A percentile compares a stretch with the other conserved stretches of the same genome.
Evolutionary conservation across 176 grass and related monocot genomes (phyloP).

Genomic region (Aegilops speltoides): DNA sequence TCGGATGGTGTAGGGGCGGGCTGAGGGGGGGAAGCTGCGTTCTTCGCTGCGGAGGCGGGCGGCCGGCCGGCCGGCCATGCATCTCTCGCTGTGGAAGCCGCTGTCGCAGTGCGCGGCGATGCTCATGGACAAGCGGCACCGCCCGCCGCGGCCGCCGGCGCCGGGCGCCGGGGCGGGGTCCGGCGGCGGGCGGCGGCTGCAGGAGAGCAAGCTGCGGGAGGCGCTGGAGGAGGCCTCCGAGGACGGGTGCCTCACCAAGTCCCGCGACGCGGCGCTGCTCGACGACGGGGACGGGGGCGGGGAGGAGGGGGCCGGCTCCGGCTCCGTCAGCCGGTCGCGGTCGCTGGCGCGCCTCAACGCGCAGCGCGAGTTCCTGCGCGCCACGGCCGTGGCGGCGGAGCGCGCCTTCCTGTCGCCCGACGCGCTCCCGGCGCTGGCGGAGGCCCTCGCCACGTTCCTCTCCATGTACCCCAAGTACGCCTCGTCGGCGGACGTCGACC

Average conservation of each 20-base stretch:
- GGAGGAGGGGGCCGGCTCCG: slow-evolving; percentile 34
- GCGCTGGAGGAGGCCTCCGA: slow-evolving; percentile 96
- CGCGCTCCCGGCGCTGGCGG: slow-evolving; percentile 56
- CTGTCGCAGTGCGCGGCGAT: slow-evolving; percentile 90
- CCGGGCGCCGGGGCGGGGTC: slow-evolving; percentile 31
- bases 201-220: slow-evolving; percentile 93
- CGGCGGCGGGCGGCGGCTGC: slow-evolving; percentile 57
- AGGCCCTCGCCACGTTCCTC: slow-evolving; percentile 81
- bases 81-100: slow-evolving; percentile 97
- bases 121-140: slow-evolving; percentile 76
- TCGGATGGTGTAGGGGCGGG: slow-evolving; percentile 44
- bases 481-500: slow-evolving; percentile 69
- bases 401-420: slow-evolving; percentile 60
- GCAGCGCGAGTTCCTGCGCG: slow-evolving; percentile 88
- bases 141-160: slow-evolving; percentile 43
- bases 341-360: slow-evolving; percentile 89
- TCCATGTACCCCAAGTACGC: slow-evolving; percentile 90
- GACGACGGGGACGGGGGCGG: slow-evolving; percentile 31
- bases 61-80: slow-evolving; percentile 41
- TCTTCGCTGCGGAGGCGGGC: background rate
- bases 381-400: slow-evolving; percentile 81
- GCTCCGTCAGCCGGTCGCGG: slow-evolving; percentile 70
- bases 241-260: slow-evolving; percentile 86
- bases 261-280: slow-evolving; percentile 55
- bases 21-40: background rate